Percentiles rank a stretch among this genome's conserved stretches.
Conservation (phyloP, 257 asterid species). For the Linaria vulgaris region DNA sequence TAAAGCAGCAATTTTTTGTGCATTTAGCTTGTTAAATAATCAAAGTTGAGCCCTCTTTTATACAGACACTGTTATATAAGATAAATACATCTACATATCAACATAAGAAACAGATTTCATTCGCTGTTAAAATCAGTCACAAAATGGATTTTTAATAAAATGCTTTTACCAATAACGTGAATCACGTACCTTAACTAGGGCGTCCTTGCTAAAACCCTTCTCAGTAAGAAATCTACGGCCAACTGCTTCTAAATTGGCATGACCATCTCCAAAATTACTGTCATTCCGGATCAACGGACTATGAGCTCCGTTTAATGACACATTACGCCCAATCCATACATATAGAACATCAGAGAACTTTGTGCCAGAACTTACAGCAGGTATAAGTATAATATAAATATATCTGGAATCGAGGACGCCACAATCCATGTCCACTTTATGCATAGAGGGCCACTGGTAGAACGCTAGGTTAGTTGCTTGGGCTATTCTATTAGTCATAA, state of each 20-base stretch:
- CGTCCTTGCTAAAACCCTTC: conserved; percentile 42
- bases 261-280: conserved; percentile 29
- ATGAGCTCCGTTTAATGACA: conserved; percentile 29
- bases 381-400: conserved; percentile 37
- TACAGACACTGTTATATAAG: background rate
- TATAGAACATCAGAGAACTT: conserved; percentile 34
- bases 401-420: conserved; percentile 42
- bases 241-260: conserved; percentile 34
- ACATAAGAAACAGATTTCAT: too few species aligned
- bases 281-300: conserved; percentile 30
- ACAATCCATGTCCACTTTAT: conserved; percentile 29
- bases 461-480: conserved; percentile 33
- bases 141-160: background rate
- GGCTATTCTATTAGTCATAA: conserved; percentile 21
- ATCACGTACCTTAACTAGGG: conserved; percentile 37
- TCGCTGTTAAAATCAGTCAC: background rate
- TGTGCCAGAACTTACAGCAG: conserved; percentile 23
- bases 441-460: conserved; percentile 53
- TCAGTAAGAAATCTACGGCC: conserved; percentile 42
- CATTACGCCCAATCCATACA: conserved; percentile 47
- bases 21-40: too few species aligned
- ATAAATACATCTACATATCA: background rate
- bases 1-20: too few species aligned
- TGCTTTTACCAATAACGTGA: conserved; percentile 5
- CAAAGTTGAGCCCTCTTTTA: background rate